These are phyloP conservation scores for Deuterostichococcus epilithicus DNA, from an alignment of 139 green algal genomes.

Conservation along the genomic window DNA sequence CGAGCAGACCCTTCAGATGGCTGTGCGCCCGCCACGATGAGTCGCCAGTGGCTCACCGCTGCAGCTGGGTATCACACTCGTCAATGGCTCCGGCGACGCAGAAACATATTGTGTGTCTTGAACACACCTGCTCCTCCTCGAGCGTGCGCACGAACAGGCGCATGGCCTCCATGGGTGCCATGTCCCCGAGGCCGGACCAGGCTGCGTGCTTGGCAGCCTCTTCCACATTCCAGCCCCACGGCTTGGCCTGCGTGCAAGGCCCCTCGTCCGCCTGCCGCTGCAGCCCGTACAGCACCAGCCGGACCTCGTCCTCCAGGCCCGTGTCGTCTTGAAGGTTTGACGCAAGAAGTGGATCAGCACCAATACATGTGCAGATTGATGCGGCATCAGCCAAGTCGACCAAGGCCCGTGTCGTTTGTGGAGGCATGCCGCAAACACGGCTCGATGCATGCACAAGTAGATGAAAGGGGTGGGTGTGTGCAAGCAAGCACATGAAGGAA, in stretches of 20 bases:
- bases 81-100: too few species aligned
- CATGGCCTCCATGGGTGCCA: slow-evolving; percentile 88
- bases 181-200: slow-evolving; percentile 80
- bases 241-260: slow-evolving; percentile 74
- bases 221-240: slow-evolving; percentile 85
- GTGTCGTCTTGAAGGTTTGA: background rate
- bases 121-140: slow-evolving; percentile 60
- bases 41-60: too few species aligned
- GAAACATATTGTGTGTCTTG: too few species aligned
- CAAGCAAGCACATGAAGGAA: too few species aligned
- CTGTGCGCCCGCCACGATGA: too few species aligned
- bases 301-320: slow-evolving; percentile 62
- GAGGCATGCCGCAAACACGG: too few species aligned
- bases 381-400: background rate
- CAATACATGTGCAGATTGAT: background rate
- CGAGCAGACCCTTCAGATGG: too few species aligned
- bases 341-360: background rate
- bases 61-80: too few species aligned
- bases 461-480: too few species aligned
- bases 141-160: slow-evolving; percentile 86
- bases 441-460: too few species aligned
- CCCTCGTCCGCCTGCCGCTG: slow-evolving; percentile 76
- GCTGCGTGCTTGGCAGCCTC: slow-evolving; percentile 79
- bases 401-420: background rate
- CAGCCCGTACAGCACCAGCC: slow-evolving; percentile 82